Conservation (phyloP, 2,329 filamentous ascomycete genomes). For the Clarireedia sp. region DNA sequence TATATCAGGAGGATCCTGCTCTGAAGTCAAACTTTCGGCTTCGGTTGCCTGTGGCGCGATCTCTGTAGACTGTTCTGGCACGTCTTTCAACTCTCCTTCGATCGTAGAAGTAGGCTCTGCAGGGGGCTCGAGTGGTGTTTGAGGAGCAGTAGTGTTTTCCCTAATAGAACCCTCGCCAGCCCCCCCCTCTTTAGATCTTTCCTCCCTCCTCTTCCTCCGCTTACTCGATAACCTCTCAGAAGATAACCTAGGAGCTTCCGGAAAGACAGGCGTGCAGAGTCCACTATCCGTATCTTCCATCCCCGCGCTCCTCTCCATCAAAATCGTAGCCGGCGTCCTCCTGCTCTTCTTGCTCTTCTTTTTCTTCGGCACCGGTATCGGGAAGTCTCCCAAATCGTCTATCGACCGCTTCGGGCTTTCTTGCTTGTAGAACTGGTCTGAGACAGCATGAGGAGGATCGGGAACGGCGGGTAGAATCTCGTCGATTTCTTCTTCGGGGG, state of each 20-base stretch:
- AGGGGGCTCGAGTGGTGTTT: not conserved
- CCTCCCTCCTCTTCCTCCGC: not conserved
- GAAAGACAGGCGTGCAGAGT: not conserved
- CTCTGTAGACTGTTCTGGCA: not conserved
- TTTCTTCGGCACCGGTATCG: not conserved
- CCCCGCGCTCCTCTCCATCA: no score
- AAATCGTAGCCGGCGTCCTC: not conserved
- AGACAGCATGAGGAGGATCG: not conserved
- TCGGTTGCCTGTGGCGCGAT: not conserved
- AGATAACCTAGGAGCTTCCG: not conserved
- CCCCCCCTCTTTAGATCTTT: not conserved
- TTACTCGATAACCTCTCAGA: not conserved
- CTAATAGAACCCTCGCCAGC: not conserved
- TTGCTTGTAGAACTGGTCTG: not conserved
- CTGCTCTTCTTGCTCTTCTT: not conserved
- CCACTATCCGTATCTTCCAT: not conserved
- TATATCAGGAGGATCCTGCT: not conserved
- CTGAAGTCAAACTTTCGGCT: not conserved
- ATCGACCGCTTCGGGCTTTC: not conserved
- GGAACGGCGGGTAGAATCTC: not conserved
- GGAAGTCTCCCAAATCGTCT: not conserved
- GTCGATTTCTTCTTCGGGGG: not conserved
- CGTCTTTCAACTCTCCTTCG: not conserved
- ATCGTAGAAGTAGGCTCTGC: not conserved
- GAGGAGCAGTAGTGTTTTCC: not conserved